A percentile compares a stretch with the other conserved stretches of the same genome.
Evolutionary conservation across 2,329 filamentous ascomycete species (phyloP).

Genomic region (Xylariaceae sp.): DNA sequence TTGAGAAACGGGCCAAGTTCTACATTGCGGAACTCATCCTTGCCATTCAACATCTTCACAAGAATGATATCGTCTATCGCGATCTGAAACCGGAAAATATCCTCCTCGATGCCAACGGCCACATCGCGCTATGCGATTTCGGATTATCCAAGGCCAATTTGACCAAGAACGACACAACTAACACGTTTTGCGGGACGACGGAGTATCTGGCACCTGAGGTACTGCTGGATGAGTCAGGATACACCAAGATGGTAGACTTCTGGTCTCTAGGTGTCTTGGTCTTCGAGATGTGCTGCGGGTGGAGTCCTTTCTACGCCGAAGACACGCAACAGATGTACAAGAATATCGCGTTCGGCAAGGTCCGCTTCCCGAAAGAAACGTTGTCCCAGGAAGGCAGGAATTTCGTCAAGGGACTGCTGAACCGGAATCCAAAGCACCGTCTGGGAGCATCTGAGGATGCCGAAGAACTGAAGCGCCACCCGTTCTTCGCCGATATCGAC

Average conservation of each 20-base stretch:
- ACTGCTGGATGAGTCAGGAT: constrained; percentile 88
- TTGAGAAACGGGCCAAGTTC: constrained; percentile 92
- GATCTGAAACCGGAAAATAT: constrained; percentile 98
- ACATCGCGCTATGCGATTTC: constrained; percentile 96
- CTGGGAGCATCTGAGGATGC: constrained; percentile 87
- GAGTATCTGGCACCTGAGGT: constrained; percentile 97
- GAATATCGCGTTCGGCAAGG: constrained; percentile 98
- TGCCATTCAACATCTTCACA: constrained; percentile 87
- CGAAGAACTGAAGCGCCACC: constrained; percentile 85
- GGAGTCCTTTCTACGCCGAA: constrained; percentile 98
- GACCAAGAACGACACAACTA: constrained; percentile 94
- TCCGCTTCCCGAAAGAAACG: constrained; percentile 90
- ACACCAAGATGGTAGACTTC: constrained; percentile 99
- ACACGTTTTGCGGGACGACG: constrained; percentile 97
- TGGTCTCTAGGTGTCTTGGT: constrained; percentile 97
- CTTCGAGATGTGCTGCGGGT: constrained; percentile 99
- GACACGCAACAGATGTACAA: constrained; percentile 99
- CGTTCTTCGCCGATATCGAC: constrained; percentile 91
- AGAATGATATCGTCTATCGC: constrained; percentile 96
- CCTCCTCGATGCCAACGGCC: constrained; percentile 88
- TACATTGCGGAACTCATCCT: constrained; percentile 98
- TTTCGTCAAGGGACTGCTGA: constrained; percentile 95
- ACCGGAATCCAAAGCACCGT: constrained; percentile 92
- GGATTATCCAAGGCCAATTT: constrained; percentile 95
- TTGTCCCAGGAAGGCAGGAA: constrained; percentile 91